These are phyloP conservation scores for Neohortaea acidophila DNA, from an alignment of 495 filamentous ascomycete species.

Conservation along the genomic window DNA sequence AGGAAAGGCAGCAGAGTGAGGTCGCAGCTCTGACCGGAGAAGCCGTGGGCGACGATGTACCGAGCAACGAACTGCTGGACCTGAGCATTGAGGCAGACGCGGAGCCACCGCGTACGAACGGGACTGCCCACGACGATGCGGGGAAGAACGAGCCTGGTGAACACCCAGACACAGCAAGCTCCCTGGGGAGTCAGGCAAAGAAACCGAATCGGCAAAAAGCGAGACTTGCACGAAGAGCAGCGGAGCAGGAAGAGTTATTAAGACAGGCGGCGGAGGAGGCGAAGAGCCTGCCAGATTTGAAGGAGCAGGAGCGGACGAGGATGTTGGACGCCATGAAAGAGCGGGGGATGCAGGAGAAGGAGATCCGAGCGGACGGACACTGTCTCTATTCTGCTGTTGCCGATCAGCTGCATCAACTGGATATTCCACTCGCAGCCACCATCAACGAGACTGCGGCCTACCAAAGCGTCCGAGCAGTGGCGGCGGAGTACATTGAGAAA, in stretches of 20 bases:
- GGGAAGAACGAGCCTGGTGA: background rate
- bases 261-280: conserved; percentile 60
- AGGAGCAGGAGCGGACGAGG: conserved; percentile 49
- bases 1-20: conserved; percentile 38
- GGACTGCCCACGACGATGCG: conserved; percentile 14
- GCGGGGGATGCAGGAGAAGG: conserved; percentile 52
- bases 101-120: conserved; percentile 1
- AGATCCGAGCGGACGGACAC: conserved; percentile 81
- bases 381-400: conserved; percentile 91
- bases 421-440: conserved; percentile 30
- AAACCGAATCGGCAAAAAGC: conserved; percentile 89
- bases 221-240: conserved; percentile 71
- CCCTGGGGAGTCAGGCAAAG: conserved; percentile 25
- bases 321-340: conserved; percentile 52
- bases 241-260: conserved; percentile 56
- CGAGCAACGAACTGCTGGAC: conserved; percentile 10
- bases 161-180: background rate
- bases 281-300: conserved; percentile 53
- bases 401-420: conserved; percentile 48
- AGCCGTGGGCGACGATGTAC: conserved; percentile 6
- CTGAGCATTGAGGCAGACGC: conserved; percentile 7
- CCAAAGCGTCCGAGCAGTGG: conserved; percentile 36
- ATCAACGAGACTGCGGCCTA: conserved; percentile 30
- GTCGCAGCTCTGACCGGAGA: conserved; percentile 33
- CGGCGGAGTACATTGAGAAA: conserved; percentile 44